Evolutionary conservation across 1,284 basidiomycete species (phyloP).

Genomic region (Albatrellus sp.): DNA sequence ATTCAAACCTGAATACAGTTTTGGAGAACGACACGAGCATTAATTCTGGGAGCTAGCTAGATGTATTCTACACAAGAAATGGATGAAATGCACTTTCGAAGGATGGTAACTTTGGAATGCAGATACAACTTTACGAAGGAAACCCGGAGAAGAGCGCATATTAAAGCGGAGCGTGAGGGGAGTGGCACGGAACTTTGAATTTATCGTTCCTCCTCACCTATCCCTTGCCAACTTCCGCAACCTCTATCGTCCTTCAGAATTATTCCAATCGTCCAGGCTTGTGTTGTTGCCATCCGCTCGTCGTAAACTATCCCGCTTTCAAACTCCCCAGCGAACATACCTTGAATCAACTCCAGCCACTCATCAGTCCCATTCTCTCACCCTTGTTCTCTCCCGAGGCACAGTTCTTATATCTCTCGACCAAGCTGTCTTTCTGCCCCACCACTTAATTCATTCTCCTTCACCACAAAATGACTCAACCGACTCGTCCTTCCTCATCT

Average conservation of each 20-base stretch:
- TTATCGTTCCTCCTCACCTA: neutral
- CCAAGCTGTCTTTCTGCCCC: conserved; percentile 4
- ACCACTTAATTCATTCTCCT: conserved; percentile 5
- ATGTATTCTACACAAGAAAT: no score
- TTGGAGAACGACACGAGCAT: no score
- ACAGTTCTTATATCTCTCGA: conserved; percentile 5
- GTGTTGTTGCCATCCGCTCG: neutral
- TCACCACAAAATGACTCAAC: conserved; percentile 18
- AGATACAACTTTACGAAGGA: no score
- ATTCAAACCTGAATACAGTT: no score
- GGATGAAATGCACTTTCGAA: no score
- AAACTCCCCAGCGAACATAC: neutral
- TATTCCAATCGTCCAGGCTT: neutral
- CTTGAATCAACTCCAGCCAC: neutral
- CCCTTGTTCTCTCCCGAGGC: neutral
- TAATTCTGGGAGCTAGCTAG: no score
- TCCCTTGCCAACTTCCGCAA: neutral
- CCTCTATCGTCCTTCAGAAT: neutral
- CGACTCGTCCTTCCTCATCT: conserved; percentile 20
- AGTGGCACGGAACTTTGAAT: conserved; percentile 6
- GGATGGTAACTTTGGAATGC: no score
- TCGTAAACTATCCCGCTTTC: neutral
- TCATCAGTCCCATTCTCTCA: neutral
- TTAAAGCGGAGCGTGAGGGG: conserved; percentile 10
- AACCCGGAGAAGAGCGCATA: neutral